phyloP scores from a whole-genome alignment of 192 early-diverging fungal genomes.

The Backusella macrospora region DNA sequence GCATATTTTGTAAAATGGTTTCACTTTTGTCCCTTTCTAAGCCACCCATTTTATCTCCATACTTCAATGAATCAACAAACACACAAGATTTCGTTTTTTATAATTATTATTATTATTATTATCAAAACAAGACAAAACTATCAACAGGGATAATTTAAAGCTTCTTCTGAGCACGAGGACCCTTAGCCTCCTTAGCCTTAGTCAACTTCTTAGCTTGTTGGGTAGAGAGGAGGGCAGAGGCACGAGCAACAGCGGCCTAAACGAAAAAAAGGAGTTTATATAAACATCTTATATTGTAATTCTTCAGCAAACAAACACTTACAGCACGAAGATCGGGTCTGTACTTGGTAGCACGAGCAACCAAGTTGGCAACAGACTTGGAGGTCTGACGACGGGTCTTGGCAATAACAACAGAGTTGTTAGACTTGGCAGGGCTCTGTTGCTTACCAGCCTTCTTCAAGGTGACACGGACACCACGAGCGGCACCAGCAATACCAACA shows the following conservation, averaged over 20 bases:
- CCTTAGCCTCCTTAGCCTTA: conserved; percentile 63
- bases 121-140: too few relatives aligned
- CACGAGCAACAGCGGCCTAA: conserved; percentile 76
- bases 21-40: too few relatives aligned
- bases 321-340: conserved; percentile 73
- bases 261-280: not conserved
- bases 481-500: conserved; percentile 58
- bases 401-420: conserved; percentile 56
- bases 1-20: too few relatives aligned
- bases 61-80: conserved; percentile 4
- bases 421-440: conserved; percentile 56
- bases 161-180: conserved; percentile 54
- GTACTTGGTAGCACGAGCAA: conserved; percentile 58
- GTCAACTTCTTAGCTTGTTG: conserved; percentile 64
- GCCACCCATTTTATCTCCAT: too few relatives aligned
- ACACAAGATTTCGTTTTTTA: conserved; percentile 6
- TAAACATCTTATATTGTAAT: not conserved
- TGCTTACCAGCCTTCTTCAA: conserved; percentile 60
- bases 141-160: conserved; percentile 10
- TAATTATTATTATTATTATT: too few relatives aligned
- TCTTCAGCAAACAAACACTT: conserved; percentile 21
- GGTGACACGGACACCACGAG: conserved; percentile 67
- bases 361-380: conserved; percentile 64
- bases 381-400: conserved; percentile 66
- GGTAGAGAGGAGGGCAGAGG: conserved; percentile 61